phyloP scores from a whole-genome alignment of 2,329 filamentous ascomycete genomes.

The Dichotomopilus funicola region DNA sequence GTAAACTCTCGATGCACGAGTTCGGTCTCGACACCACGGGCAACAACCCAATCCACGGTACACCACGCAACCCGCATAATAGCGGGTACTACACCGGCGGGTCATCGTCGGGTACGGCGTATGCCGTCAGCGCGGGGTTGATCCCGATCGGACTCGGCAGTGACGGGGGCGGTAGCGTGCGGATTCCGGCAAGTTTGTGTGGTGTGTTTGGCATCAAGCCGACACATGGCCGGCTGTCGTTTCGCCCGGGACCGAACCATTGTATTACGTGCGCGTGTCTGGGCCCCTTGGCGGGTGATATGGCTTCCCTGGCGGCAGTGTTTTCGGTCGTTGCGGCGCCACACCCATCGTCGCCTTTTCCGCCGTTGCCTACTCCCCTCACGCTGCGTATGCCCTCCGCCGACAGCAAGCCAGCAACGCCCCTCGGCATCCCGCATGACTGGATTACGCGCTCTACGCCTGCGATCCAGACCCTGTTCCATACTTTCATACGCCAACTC shows the following conservation, averaged over 20 bases:
- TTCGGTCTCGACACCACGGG: slow-evolving; percentile 68
- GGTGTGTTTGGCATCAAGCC: slow-evolving; percentile 70
- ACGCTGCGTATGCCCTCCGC: slow-evolving; percentile 13
- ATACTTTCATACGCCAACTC: slow-evolving; percentile 45
- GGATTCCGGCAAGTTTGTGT: slow-evolving; percentile 66
- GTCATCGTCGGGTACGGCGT: slow-evolving; percentile 67
- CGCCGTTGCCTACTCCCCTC: slow-evolving; percentile 29
- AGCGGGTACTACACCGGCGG: slow-evolving; percentile 67
- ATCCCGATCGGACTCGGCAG: slow-evolving; percentile 66
- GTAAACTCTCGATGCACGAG: slow-evolving; percentile 73
- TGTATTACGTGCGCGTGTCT: slow-evolving; percentile 57
- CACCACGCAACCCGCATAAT: slow-evolving; percentile 71
- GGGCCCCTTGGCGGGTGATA: slow-evolving; percentile 61
- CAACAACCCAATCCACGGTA: slow-evolving; percentile 66
- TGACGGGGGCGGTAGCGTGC: slow-evolving; percentile 68
- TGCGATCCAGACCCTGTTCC: slow-evolving; percentile 37
- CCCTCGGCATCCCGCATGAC: slow-evolving; percentile 56
- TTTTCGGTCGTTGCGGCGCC: slow-evolving; percentile 61
- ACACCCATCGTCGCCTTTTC: slow-evolving; percentile 53
- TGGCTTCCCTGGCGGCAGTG: slow-evolving; percentile 58
- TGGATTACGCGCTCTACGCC: slow-evolving; percentile 52
- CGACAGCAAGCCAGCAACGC: slow-evolving; percentile 31
- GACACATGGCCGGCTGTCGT: slow-evolving; percentile 60
- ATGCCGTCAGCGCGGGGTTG: slow-evolving; percentile 62
- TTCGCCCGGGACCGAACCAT: slow-evolving; percentile 51